Evolutionary conservation across 164 flowering plant species (phyloP).

Genomic region (Liriodendron chinense): DNA sequence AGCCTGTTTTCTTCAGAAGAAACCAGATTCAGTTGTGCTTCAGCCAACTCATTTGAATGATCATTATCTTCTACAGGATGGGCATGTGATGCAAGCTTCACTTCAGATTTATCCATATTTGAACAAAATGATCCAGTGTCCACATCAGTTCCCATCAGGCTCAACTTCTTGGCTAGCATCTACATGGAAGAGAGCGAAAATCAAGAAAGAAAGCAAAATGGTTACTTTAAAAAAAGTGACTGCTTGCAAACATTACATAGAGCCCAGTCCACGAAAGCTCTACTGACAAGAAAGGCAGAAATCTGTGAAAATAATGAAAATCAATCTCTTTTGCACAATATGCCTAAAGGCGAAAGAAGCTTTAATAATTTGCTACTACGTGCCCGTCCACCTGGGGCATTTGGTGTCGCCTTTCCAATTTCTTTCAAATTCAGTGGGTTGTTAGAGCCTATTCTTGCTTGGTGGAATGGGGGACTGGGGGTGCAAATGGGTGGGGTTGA

Average conservation of each 20-base stretch:
- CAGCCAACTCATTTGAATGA: constrained; percentile 13
- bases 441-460: not conserved
- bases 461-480: too few species aligned
- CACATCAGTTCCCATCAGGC: constrained; percentile 22
- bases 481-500: too few species aligned
- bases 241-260: constrained; percentile 13
- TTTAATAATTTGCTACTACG: not conserved
- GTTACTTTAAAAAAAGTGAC: constrained; percentile 8
- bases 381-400: not conserved
- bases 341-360: not conserved
- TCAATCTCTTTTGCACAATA: too few species aligned
- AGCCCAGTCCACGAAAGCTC: constrained; percentile 8
- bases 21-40: constrained; percentile 8
- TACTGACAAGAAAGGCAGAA: not conserved
- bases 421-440: not conserved
- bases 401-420: not conserved
- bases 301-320: not conserved
- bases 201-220: constrained; percentile 11
- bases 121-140: constrained; percentile 23
- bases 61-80: constrained; percentile 13
- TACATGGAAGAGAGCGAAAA: constrained; percentile 37
- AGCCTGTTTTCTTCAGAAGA: constrained; percentile 13
- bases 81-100: constrained; percentile 13
- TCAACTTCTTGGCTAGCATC: constrained; percentile 34
- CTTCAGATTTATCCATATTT: constrained; percentile 22